phyloP scores from a whole-genome alignment of 495 filamentous ascomycete species.

The Xylaria flabelliformis region DNA sequence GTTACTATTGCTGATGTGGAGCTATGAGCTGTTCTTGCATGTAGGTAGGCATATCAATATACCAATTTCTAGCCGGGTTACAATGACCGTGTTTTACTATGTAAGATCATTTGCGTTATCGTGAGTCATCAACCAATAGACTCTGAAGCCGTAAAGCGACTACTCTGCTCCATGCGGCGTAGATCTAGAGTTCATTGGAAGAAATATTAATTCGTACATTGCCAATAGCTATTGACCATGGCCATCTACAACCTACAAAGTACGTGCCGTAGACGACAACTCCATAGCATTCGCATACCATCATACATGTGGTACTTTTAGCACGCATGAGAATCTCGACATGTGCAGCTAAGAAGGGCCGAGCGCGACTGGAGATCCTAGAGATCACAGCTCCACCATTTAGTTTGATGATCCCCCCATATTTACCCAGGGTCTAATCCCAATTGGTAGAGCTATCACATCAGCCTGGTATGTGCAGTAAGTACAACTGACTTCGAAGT shows the following conservation, averaged over 20 bases:
- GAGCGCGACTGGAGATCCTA: slow-evolving; percentile 1
- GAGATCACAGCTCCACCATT: slow-evolving; percentile 5
- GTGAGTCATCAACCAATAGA: not conserved
- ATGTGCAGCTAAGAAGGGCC: not conserved
- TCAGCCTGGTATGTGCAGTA: not conserved
- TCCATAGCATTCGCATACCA: not conserved
- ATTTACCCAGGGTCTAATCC: slow-evolving; percentile 13
- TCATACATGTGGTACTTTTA: not conserved
- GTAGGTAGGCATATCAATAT: not conserved
- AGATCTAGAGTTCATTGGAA: not conserved
- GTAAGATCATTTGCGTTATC: not conserved
- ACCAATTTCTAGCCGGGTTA: not conserved
- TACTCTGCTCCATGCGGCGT: not conserved
- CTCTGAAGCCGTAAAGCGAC: not conserved
- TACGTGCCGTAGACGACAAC: not conserved
- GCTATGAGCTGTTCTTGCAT: slow-evolving; percentile 9
- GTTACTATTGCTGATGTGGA: slow-evolving; percentile 5
- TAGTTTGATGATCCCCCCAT: slow-evolving; percentile 2
- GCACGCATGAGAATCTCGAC: slow-evolving; percentile 4
- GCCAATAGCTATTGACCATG: not conserved
- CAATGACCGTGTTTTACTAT: not conserved
- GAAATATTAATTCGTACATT: not conserved
- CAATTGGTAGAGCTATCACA: not conserved
- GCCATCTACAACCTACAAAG: not conserved
- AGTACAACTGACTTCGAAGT: not conserved